Base-by-base conservation (phyloP, 805 yeast species). In the Yarrowia sp. region DNA sequence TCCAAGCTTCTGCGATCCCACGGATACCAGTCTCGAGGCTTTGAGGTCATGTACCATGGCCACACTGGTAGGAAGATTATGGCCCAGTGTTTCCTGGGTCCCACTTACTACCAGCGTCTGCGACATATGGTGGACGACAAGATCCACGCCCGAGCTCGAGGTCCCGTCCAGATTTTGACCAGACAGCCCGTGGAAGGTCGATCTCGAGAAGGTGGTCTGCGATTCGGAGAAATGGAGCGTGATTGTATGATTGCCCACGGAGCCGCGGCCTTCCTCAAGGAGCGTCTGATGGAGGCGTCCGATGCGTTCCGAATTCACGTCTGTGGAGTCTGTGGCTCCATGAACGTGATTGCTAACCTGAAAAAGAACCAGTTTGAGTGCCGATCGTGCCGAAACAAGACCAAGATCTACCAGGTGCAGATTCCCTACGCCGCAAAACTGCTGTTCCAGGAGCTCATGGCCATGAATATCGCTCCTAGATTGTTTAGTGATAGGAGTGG, bases 191-290 rank as follows among this genome's bases (percentile, higher is more conserved):
- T 93, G 72, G 98, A 94, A 81, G 99, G 99, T 87, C 89, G 99
- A 81, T 92, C 98, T 16, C 88, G 99, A 82, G 98, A 95, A 81
- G 99, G 99, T 87, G 99, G 99, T 75, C 84, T 94, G 79, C 91
- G 99, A 81, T 93, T 94, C 86, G 99, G 99, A 77, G 99, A 94
- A 81, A 95, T 95, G 99, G 99, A 95, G 82, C 91, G 99, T 84
- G 99, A 95, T 85, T 95, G 99, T 89, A 94, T 95, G 98, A 95
- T 95, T 84, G 99, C 99, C 1, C 98, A 95, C 78, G 99, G 99
- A 79, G 98, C 98, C 14, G 98, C 99, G 4, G 96, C 98, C 8
- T 94, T 95, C 84, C 86, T 95, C 82, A 92, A 94, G 80, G 99
- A 95, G 82, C 86, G 99, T 79, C 84, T 95, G 79, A 94, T 95